These are phyloP conservation scores for Datura wrightii DNA, from an alignment of 257 asterid species.

Conservation along the genomic window DNA sequence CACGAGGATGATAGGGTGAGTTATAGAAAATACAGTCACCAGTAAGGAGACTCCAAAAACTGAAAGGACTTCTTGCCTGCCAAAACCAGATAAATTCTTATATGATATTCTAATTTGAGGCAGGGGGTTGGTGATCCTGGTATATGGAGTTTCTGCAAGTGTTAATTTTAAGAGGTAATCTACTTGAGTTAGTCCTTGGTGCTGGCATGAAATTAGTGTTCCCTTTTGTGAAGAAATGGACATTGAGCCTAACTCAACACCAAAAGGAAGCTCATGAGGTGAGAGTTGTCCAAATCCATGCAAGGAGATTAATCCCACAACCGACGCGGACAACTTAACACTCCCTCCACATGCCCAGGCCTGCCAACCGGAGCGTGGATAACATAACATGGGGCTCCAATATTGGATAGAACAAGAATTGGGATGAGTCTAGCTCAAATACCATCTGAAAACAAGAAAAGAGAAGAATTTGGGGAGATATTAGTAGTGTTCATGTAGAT, in stretches of 20 bases:
- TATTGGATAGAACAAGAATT: too few species aligned
- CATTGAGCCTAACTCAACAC: background rate
- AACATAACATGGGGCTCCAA: too few species aligned
- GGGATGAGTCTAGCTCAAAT: too few species aligned
- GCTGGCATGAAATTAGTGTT: background rate
- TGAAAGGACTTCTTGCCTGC: background rate
- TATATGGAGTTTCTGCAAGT: background rate
- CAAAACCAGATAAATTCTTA: background rate
- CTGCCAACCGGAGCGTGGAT: too few species aligned
- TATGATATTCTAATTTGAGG: background rate
- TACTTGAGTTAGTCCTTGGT: background rate
- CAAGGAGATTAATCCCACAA: background rate
- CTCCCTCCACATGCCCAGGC: background rate
- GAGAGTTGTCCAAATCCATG: background rate
- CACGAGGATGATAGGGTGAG: background rate
- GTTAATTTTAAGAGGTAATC: background rate
- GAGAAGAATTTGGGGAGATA: too few species aligned
- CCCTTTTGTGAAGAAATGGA: background rate
- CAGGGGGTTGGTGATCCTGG: background rate
- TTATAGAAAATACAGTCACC: background rate
- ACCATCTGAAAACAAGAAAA: too few species aligned
- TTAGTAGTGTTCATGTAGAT: too few species aligned
- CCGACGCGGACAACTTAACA: background rate
- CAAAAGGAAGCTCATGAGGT: background rate
- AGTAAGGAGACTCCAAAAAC: background rate